Evolutionary conservation across 306 rosid species (phyloP), one percentile per base, ranked within the genome.

Genomic region (Notholithocarpus densiflorus): DNA sequence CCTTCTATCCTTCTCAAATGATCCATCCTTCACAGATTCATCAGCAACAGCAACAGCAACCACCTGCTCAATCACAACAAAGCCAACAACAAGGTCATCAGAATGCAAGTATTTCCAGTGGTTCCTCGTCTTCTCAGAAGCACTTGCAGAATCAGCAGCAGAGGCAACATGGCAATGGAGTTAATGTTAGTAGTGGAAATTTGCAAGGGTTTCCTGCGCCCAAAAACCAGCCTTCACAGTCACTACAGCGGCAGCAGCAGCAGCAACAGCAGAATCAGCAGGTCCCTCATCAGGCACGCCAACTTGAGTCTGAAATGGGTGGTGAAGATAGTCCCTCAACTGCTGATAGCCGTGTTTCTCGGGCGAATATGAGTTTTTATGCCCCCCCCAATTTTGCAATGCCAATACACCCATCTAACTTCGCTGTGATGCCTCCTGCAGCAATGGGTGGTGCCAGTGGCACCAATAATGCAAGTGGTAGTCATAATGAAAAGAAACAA

Each of bases 11-110:
- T 72, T 82, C 98, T 45, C 97, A 85, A 82, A 88, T 93, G 91
- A 78, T 96, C 68, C 98, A 96, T 83, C 93, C 94, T 83, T 88
- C 98, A 5, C 99, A 92, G 77, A 89, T 91, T 80, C 98, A 83
- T 66, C 71, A 34, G 75, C 89, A 81, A 77, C 90, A 84, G 73
- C 86, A 86, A 51, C 93, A 85, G 69, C 92, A 79, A 71, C 88
- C 84, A 24, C 87, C 92, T 68, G 72, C 89, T 64, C 96, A 88
- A 37, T 77, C 94, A 17, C 98, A 90, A 81, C 93, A 89, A 77
- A 87, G 69, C 68, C 96, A 91, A 56, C 98, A 88, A 54, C 98
- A 88, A 54, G 91, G 88, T 56, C 93, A 77, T 87, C 99, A 86
- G 70, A 96, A 88, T 71, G 56, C 96, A 8, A 87, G 83, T 73